Base-by-base conservation (phyloP, 257 asterid genomes). In the Solanum lycopersicoides region DNA sequence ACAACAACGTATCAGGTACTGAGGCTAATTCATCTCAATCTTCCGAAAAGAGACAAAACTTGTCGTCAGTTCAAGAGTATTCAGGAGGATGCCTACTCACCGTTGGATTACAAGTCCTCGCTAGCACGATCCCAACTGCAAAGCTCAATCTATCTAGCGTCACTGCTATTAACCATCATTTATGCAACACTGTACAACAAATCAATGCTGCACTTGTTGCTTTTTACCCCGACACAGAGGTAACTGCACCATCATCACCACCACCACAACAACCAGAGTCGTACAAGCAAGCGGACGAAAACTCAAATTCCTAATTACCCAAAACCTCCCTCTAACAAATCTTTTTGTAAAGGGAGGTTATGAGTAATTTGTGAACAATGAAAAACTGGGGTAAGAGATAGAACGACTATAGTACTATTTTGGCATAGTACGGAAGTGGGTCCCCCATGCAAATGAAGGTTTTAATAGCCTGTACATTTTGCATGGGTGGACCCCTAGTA, bases 81-180 rank as follows among this genome's bases (percentile, higher is more conserved):
- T 82, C 69, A 16, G 69, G 85, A 47, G 96, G 98, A 3, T 94
- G 98, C 90, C 93, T 96, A 7, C 97, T 96, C 87, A 96, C 98
- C 4, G 91, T 96, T 1, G 97, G 98, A 8, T 91, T 94, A 2
- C 99, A 96, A 87, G 97, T 94, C 73, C 91, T 94, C 1, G 94
- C 97, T 42, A 95, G 98, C 97, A 93, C 98, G 10, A 89, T 91
- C 86, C 96, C 98, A 9, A 91, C 89, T 5, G 95, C 99, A 11
- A 96, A 96, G 91, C 95, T 95, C 87, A 94, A 89, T n/a, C 97
- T 96, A 3, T 93, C 98, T 0, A 94, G 96, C 34, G 97, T 96
- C 83, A 92, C 96, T 0, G 93, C 98, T 23, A 94, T 95, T 65
- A 95, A 95, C 92, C 93, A 95, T 74, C 98, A 94, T 66, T 53